phyloP scores from a whole-genome alignment of 345 rosid species.

The Ceriops decandra region DNA sequence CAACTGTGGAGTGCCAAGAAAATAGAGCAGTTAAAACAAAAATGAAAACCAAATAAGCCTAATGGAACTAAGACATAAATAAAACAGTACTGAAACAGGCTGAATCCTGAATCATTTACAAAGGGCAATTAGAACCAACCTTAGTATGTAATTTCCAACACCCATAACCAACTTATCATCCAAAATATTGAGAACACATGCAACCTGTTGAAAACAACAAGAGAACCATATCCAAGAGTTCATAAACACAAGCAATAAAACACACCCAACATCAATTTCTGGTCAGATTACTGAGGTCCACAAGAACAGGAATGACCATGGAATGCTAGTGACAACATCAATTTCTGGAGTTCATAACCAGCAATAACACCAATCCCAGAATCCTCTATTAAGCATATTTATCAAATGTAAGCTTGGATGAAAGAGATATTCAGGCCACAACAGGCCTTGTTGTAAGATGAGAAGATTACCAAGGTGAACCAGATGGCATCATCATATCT shows the following conservation, averaged over 20 bases:
- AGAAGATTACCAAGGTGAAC: not conserved
- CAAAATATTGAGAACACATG: conserved; percentile 76
- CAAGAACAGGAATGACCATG: no score
- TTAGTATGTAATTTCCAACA: conserved; percentile 84
- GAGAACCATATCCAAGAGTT: not conserved
- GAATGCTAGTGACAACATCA: no score
- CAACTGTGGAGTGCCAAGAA: not conserved
- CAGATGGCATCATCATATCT: not conserved
- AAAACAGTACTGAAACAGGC: not conserved
- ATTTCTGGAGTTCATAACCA: not conserved
- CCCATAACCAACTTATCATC: conserved; percentile 63
- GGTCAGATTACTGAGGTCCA: not conserved
- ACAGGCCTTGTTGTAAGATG: not conserved
- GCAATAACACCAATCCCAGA: not conserved
- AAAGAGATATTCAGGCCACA: not conserved
- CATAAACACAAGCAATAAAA: not conserved
- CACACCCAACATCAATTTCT: not conserved
- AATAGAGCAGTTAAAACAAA: not conserved
- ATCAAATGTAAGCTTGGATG: no score
- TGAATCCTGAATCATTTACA: not conserved
- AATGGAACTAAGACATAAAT: not conserved
- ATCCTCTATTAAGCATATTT: not conserved
- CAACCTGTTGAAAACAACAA: conserved; percentile 47
- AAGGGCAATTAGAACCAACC: conserved; percentile 39
- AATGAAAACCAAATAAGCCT: not conserved